Evolutionary conservation across 805 yeast species (phyloP).

Genomic region (Blastobotrys muscicola): DNA sequence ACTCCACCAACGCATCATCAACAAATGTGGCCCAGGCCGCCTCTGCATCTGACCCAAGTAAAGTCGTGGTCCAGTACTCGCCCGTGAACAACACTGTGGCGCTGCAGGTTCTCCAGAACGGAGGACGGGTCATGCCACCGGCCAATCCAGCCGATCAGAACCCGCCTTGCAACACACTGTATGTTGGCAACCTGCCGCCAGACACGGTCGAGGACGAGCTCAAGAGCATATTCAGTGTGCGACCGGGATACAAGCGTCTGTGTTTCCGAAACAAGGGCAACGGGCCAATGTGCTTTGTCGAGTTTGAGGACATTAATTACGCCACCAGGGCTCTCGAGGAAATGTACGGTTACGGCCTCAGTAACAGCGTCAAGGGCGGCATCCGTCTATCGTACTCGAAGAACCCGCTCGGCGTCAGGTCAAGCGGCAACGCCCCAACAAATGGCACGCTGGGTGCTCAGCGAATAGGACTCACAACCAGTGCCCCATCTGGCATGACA

Average conservation of each 20-base stretch:
- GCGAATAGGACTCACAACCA: too few species aligned
- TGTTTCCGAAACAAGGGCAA: conserved; percentile 79
- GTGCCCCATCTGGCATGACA: too few species aligned
- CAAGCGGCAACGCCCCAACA: conserved; percentile 25
- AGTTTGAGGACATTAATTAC: conserved; percentile 88
- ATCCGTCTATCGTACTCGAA: conserved; percentile 89
- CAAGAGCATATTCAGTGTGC: conserved; percentile 75
- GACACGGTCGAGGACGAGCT: conserved; percentile 93
- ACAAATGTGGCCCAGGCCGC: neutral
- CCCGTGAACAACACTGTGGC: conserved; percentile 25
- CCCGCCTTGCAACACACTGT: conserved; percentile 95
- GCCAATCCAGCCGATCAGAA: conserved; percentile 99
- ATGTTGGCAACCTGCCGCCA: conserved; percentile 95
- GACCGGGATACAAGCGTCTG: conserved; percentile 84
- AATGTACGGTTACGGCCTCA: conserved; percentile 83
- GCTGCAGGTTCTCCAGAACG: conserved; percentile 29
- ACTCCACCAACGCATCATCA: neutral
- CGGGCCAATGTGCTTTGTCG: conserved; percentile 99
- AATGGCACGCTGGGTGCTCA: neutral
- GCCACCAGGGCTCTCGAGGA: conserved; percentile 94
- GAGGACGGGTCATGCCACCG: conserved; percentile 34
- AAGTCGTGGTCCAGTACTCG: conserved; percentile 25
- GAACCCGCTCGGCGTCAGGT: conserved; percentile 94
- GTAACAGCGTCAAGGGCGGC: conserved; percentile 87
- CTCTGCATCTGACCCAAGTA: conserved; percentile 12